A percentile compares a stretch with the other conserved stretches of the same genome.
These are phyloP conservation scores for Thermothelomyces thermophilus DNA, from an alignment of 2,329 filamentous ascomycete genomes.

Conservation along the genomic window DNA sequence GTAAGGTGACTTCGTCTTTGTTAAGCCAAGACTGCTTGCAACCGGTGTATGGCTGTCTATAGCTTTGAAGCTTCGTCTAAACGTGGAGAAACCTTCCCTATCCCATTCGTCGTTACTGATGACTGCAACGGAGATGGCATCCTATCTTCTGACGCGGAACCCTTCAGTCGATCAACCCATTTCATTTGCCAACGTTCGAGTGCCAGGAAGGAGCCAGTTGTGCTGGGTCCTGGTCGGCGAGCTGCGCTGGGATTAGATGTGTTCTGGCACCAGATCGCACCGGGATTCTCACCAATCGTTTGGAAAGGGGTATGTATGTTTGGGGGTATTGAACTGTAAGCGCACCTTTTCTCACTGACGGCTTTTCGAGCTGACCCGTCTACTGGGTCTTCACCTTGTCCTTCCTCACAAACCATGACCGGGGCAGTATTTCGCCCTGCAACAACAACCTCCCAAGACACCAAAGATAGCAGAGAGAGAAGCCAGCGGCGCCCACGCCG, in stretches of 20 bases:
- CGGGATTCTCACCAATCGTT: too few species aligned
- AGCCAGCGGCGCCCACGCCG: constrained; percentile 76
- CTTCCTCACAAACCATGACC: constrained; percentile 26
- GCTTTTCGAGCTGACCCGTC: background rate
- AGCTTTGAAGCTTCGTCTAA: too few species aligned
- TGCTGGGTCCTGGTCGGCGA: background rate
- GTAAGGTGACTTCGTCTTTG: too few species aligned
- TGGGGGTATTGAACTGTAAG: constrained; percentile 17
- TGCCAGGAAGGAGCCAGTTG: background rate
- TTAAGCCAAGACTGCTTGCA: too few species aligned
- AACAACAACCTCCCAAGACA: constrained; percentile 64
- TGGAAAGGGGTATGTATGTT: constrained; percentile 5
- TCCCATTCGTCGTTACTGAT: too few species aligned
- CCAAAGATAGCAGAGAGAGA: constrained; percentile 85
- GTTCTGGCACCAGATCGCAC: background rate
- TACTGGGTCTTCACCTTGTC: constrained; percentile 37
- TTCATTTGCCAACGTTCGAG: background rate
- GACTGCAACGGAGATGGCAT: too few species aligned
- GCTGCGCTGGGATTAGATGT: background rate
- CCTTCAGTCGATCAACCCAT: background rate
- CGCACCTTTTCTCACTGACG: background rate
- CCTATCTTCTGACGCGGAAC: background rate
- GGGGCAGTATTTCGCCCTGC: constrained; percentile 49
- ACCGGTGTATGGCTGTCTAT: too few species aligned
- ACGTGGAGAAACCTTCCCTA: too few species aligned